These are phyloP conservation scores for Irpex sp. DNA, from an alignment of 1,284 basidiomycete species.

Conservation along the genomic window DNA sequence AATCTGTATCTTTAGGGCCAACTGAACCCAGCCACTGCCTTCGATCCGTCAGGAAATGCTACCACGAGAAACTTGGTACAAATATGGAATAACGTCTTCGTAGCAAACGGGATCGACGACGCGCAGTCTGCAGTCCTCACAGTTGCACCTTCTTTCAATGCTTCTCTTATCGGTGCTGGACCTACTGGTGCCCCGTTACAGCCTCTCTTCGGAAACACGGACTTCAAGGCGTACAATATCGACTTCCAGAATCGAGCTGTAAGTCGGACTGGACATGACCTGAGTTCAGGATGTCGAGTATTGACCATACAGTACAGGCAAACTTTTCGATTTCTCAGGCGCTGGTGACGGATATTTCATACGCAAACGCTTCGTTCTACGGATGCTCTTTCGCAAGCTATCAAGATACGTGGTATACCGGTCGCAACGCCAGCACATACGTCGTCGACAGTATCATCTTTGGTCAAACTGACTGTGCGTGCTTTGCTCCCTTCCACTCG, in stretches of 20 bases:
- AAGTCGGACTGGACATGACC: slow-evolving; percentile 16
- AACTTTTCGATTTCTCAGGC: slow-evolving; percentile 58
- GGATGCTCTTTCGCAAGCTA: slow-evolving; percentile 60
- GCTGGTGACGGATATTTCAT: slow-evolving; percentile 54
- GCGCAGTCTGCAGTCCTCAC: slow-evolving; percentile 51
- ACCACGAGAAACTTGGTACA: slow-evolving; percentile 48
- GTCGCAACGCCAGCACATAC: slow-evolving; percentile 56
- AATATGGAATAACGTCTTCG: slow-evolving; percentile 47
- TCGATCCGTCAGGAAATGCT: slow-evolving; percentile 30
- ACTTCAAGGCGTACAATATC: slow-evolving; percentile 67
- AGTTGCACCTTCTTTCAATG: slow-evolving; percentile 45
- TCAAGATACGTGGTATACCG: slow-evolving; percentile 69
- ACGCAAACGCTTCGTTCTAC: slow-evolving; percentile 67
- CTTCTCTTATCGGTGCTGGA: slow-evolving; percentile 52
- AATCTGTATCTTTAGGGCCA: slow-evolving; percentile 40
- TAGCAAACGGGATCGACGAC: slow-evolving; percentile 43
- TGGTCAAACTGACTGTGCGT: slow-evolving; percentile 62
- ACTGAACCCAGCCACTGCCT: slow-evolving; percentile 34
- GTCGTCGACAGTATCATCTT: slow-evolving; percentile 59
- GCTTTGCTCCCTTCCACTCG: not conserved
- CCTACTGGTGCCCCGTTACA: slow-evolving; percentile 53
- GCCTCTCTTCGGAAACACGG: slow-evolving; percentile 48
- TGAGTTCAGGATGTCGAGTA: not conserved
- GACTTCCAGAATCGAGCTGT: slow-evolving; percentile 67
- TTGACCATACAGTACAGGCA: slow-evolving; percentile 32